Percentiles rank a stretch among this genome's conserved stretches.
These are phyloP conservation scores for Phytophthora melonis DNA, from an alignment of 352 stramenopile genomes.

Conservation along the genomic window DNA sequence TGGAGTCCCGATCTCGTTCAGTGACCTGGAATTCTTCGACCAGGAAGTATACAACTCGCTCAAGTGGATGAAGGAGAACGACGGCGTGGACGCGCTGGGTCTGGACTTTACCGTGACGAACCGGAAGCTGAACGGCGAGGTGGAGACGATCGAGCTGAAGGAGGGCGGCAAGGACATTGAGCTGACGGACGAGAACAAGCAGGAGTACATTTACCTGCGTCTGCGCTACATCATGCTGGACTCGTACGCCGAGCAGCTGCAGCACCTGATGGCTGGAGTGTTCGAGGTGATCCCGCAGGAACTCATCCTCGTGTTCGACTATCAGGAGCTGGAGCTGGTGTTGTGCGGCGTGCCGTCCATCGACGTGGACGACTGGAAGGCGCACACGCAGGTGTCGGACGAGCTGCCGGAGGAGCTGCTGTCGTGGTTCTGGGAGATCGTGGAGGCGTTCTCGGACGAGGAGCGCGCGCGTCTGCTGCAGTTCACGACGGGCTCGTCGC, in stretches of 20 bases:
- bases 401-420: conserved; percentile 79
- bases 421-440: conserved; percentile 86
- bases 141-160: conserved; percentile 87
- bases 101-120: conserved; percentile 89
- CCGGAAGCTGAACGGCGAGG: conserved; percentile 75
- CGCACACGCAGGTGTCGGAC: conserved; percentile 90
- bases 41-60: conserved; percentile 86
- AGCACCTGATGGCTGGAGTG: conserved; percentile 93
- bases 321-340: conserved; percentile 86
- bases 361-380: conserved; percentile 86
- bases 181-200: conserved; percentile 97
- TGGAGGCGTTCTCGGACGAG: conserved; percentile 71
- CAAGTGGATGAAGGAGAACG: conserved; percentile 88
- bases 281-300: conserved; percentile 97
- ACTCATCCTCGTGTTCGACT: conserved; percentile 86
- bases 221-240: conserved; percentile 97
- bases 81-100: conserved; percentile 76
- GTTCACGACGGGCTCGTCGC: conserved; percentile 86
- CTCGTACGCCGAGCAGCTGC: conserved; percentile 94
- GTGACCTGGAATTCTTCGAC: conserved; percentile 91
- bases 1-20: conserved; percentile 88
- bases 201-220: conserved; percentile 96
- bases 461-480: conserved; percentile 86
- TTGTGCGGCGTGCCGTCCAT: conserved; percentile 84
- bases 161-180: conserved; percentile 85